Evolutionary conservation across 352 stramenopile species (phyloP).

Genomic region (Plasmopara viticola): DNA sequence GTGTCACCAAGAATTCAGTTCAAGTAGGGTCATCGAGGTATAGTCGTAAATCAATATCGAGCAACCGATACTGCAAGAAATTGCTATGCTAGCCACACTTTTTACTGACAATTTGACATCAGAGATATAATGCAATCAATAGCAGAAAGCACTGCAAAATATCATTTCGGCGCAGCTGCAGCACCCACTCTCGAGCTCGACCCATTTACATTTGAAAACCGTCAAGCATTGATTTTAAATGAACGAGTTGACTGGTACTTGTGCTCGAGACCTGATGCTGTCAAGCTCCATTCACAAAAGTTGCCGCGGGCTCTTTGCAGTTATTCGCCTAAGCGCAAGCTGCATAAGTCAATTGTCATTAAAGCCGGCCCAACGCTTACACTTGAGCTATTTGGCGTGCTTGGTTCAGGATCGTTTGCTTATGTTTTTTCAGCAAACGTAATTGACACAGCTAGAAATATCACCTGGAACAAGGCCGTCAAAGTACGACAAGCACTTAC

Average conservation of each 20-base stretch:
- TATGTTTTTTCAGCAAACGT: slow-evolving; percentile 60
- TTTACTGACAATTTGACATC: slow-evolving; percentile 14
- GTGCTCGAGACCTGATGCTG: slow-evolving; percentile 31
- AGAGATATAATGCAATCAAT: slow-evolving; percentile 14
- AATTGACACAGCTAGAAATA: slow-evolving; percentile 17
- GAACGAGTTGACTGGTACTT: slow-evolving; percentile 38
- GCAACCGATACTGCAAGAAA: slow-evolving; percentile 18
- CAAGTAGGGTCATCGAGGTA: slow-evolving; percentile 35
- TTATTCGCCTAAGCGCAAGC: slow-evolving; percentile 39
- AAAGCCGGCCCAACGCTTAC: slow-evolving; percentile 24
- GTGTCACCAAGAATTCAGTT: slow-evolving; percentile 20
- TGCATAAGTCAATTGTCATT: slow-evolving; percentile 49
- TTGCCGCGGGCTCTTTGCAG: slow-evolving; percentile 40
- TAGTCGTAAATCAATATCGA: slow-evolving; percentile 13
- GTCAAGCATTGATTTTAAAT: slow-evolving; percentile 38
- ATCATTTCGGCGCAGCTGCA: neutral
- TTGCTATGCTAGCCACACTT: neutral
- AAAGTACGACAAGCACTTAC: slow-evolving; percentile 38
- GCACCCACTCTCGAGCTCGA: slow-evolving; percentile 25
- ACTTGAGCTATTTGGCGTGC: slow-evolving; percentile 43
- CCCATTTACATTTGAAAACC: slow-evolving; percentile 47
- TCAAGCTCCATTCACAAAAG: slow-evolving; percentile 50
- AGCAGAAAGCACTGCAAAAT: neutral
- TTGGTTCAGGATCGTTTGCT: slow-evolving; percentile 72
- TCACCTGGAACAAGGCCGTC: slow-evolving; percentile 35